Conservation (phyloP, 495 filamentous ascomycete species). For the Corynascus novoguineensis region DNA sequence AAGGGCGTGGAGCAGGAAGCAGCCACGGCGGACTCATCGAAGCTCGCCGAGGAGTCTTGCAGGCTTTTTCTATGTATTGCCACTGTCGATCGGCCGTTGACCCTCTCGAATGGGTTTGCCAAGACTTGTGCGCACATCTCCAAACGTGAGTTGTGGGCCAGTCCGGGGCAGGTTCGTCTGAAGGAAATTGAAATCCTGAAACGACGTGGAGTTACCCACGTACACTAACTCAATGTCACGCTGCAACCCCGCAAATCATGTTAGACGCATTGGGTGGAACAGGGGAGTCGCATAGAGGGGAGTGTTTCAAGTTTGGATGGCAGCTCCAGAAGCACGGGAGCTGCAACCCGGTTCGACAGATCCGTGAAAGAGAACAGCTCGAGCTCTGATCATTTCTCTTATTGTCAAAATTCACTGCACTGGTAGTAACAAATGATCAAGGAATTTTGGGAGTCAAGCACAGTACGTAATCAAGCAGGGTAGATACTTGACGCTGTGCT, state of each 20-base stretch:
- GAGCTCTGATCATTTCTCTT: not conserved
- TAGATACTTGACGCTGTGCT: no score
- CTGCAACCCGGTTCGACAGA: not conserved
- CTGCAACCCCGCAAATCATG: not conserved
- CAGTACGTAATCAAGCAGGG: no score
- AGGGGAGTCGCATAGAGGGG: no score
- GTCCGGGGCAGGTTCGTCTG: not conserved
- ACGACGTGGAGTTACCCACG: not conserved
- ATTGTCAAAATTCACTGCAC: no score
- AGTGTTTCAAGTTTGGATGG: constrained; percentile 9
- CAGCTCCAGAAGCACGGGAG: not conserved
- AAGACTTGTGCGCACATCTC: not conserved
- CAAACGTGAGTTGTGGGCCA: not conserved
- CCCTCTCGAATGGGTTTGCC: not conserved
- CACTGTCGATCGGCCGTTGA: not conserved
- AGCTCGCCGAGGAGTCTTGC: not conserved
- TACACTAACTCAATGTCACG: not conserved
- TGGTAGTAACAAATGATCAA: no score
- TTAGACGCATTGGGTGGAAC: not conserved
- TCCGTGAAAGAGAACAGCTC: not conserved
- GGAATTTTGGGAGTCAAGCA: no score
- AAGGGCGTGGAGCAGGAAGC: not conserved
- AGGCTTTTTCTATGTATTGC: not conserved
- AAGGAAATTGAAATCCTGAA: constrained; percentile 1
- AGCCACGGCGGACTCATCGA: not conserved